Evolutionary conservation across 2,329 filamentous ascomycete genomes (phyloP), one percentile per base, ranked within the genome.

Genomic region (Ophiosphaerella narmari): DNA sequence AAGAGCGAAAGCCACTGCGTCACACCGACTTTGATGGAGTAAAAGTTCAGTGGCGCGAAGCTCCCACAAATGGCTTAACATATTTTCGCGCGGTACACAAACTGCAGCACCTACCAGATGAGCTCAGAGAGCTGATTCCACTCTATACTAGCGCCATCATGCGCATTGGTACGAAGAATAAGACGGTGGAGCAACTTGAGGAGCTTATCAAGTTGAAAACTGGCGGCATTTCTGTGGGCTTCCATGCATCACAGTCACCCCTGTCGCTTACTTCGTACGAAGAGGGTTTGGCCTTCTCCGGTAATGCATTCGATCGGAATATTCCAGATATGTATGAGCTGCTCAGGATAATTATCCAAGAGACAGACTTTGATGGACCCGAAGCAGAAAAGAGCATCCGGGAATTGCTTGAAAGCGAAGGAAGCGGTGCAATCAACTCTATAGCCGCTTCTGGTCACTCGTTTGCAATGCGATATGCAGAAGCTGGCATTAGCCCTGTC

Each of bases 151-250:
- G 96, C 68, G 87, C 89, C 33, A 86, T 99, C 54, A 94, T 97
- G 89, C 88, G 94, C 16, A 82, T 99, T 7, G 94, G 94, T 12
- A 99, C 93, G 2, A 89, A 88, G 62, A 84, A 86, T 52, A 89
- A 89, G 80, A 86, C 86, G 0, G 97, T 96, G 88, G 94, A 97
- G 72, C 87, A 97, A 72, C 83, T 97, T 43, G 94, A 99, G 73
- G 94, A 97, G 67, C 76, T 92, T 47, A 97, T 99, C 72, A 97
- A 97, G 73, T 82, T 97, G 26, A 96, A 95, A 77, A 97, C 94
- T 1, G 94, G 94, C 16, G 94, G 94, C 8, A 84, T 99, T 33
- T 89, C 87, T 2, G 86, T 95, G 13, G 86, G 88, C 1, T 92
- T 96, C 61, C 89, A 95, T 74, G 84, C 88, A n/a, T 86, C 88